Percentiles rank a stretch among this genome's conserved stretches.
phyloP scores from a whole-genome alignment of 148 eudicot genomes.

The Fagopyrum homotropicum region DNA sequence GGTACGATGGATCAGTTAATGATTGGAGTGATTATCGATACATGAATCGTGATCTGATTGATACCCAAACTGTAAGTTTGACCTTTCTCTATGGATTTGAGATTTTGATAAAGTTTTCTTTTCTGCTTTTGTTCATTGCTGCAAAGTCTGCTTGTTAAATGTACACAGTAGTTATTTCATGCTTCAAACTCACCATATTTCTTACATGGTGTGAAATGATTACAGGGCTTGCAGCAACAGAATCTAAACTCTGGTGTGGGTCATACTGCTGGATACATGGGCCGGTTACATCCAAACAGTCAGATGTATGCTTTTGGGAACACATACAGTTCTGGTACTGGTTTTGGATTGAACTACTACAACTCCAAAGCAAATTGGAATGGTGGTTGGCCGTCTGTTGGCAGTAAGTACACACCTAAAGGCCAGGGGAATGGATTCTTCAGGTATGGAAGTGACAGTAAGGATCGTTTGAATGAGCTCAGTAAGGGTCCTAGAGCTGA shows the following conservation, averaged over 20 bases:
- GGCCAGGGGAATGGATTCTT: slow-evolving; percentile 30
- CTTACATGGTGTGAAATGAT: background rate
- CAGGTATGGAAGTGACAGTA: slow-evolving; percentile 27
- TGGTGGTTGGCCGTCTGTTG: slow-evolving; percentile 27
- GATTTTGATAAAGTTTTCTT: background rate
- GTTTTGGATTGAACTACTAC: slow-evolving; percentile 38
- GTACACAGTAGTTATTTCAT: background rate
- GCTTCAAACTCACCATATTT: background rate
- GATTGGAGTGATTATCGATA: slow-evolving; percentile 45
- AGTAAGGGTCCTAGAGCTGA: slow-evolving; percentile 46
- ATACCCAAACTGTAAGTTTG: slow-evolving; percentile 6
- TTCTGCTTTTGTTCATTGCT: background rate
- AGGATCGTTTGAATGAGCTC: slow-evolving; percentile 36
- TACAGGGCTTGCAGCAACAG: slow-evolving; percentile 31
- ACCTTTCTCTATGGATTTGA: background rate
- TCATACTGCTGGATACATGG: slow-evolving; percentile 31
- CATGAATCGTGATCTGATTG: slow-evolving; percentile 15
- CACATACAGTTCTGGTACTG: slow-evolving; percentile 30
- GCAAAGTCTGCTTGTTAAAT: background rate
- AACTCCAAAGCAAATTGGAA: slow-evolving; percentile 34
- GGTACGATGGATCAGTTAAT: slow-evolving; percentile 30
- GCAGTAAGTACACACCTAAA: slow-evolving; percentile 29
- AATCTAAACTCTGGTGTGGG: slow-evolving; percentile 22
- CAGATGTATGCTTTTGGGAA: slow-evolving; percentile 34
- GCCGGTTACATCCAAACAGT: slow-evolving; percentile 30